Percentiles rank a stretch among this genome's conserved stretches.
These are phyloP conservation scores for Fusarium beomiforme DNA, from an alignment of 2,329 filamentous ascomycete genomes.

Conservation along the genomic window DNA sequence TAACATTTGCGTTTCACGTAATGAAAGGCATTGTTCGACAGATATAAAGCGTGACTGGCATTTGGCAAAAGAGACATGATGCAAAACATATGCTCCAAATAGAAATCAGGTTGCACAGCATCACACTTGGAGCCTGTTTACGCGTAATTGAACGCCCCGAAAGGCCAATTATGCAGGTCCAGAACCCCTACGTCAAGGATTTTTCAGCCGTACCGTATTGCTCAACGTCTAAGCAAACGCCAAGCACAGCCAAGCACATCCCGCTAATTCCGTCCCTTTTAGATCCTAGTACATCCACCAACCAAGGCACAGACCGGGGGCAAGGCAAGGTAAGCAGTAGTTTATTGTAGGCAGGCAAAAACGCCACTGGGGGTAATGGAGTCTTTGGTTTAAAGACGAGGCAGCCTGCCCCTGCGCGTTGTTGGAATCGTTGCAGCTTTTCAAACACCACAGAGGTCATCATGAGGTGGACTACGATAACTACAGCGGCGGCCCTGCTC, in stretches of 20 bases:
- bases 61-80: not conserved
- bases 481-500: slow-evolving; percentile 22
- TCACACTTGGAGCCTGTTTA: not conserved
- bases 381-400: slow-evolving; percentile 15
- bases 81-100: not conserved
- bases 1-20: not conserved
- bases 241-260: slow-evolving; percentile 4
- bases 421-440: not conserved
- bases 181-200: slow-evolving; percentile 13
- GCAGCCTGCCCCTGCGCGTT: not conserved
- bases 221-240: not conserved
- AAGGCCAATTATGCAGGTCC: slow-evolving; percentile 14
- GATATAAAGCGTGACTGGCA: not conserved
- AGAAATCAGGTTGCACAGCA: not conserved
- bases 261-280: not conserved
- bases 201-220: slow-evolving; percentile 23
- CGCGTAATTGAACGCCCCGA: not conserved
- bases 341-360: not conserved
- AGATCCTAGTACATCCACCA: slow-evolving; percentile 1
- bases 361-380: slow-evolving; percentile 10
- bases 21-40: not conserved
- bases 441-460: slow-evolving; percentile 9
- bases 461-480: slow-evolving; percentile 42
- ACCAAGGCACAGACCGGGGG: slow-evolving; percentile 9
- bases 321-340: too few species aligned